phyloP scores from a whole-genome alignment of 331 rosid species.

The Arachis monticola region DNA sequence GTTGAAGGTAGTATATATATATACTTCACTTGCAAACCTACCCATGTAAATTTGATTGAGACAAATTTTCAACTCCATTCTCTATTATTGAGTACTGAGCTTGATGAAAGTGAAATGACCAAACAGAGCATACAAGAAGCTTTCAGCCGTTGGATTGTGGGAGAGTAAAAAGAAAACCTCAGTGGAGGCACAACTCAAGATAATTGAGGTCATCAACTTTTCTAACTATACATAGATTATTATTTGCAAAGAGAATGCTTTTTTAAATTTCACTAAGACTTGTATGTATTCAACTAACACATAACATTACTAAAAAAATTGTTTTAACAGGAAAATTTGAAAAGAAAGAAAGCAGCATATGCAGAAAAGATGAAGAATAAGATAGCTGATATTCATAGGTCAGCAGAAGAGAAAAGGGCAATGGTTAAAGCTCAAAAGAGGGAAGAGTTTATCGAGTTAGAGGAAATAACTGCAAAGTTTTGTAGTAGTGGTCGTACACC shows the following conservation, averaged over 20 bases:
- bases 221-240: no score
- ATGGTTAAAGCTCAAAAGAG: conserved; percentile 52
- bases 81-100: conserved; percentile 1
- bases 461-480: conserved; percentile 61
- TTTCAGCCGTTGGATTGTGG: conserved; percentile 68
- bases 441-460: conserved; percentile 53
- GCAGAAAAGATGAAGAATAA: conserved; percentile 65
- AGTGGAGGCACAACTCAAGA: no score
- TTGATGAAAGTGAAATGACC: conserved; percentile 27
- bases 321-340: conserved; percentile 57
- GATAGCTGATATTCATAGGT: conserved; percentile 58
- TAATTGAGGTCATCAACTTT: no score
- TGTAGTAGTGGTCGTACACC: conserved; percentile 47
- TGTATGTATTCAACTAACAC: no score
- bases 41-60: conserved; percentile 6
- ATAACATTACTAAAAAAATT: background rate
- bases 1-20: no score
- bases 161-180: conserved; percentile 56
- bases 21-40: background rate
- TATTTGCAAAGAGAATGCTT: no score
- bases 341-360: conserved; percentile 65
- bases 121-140: conserved; percentile 69
- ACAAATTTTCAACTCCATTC: conserved; percentile 1
- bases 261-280: no score
- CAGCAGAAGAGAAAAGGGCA: conserved; percentile 73